Conservation (phyloP, 371 early-diverging fungal genomes). For the Mucor ambiguus region DNA sequence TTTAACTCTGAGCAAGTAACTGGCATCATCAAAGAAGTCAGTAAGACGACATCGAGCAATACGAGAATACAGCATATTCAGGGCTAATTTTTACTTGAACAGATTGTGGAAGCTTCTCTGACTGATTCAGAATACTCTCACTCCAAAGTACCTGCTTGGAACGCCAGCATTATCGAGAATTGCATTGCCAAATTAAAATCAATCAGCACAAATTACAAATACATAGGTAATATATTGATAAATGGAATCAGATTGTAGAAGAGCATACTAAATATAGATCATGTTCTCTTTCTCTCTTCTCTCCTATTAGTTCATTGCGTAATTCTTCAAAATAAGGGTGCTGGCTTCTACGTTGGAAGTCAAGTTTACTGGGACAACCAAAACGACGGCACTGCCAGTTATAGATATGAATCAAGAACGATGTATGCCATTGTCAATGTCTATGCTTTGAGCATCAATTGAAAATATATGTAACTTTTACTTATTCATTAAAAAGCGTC, state of each 20-base stretch:
- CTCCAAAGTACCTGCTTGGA: slow-evolving; percentile 72
- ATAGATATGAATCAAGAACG: slow-evolving; percentile 67
- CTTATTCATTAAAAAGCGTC: slow-evolving; percentile 11
- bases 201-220: slow-evolving; percentile 73
- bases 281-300: neutral
- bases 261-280: neutral
- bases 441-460: slow-evolving; percentile 52
- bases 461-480: neutral
- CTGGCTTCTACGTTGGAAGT: slow-evolving; percentile 75
- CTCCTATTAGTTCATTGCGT: slow-evolving; percentile 58
- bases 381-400: slow-evolving; percentile 70
- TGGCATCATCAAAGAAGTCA: slow-evolving; percentile 38
- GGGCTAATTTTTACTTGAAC: neutral
- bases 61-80: neutral
- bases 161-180: slow-evolving; percentile 66
- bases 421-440: slow-evolving; percentile 65
- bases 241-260: neutral
- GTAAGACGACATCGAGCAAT: neutral
- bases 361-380: slow-evolving; percentile 78
- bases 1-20: slow-evolving; percentile 33
- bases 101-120: slow-evolving; percentile 65
- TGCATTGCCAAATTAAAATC: slow-evolving; percentile 64
- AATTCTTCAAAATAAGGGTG: slow-evolving; percentile 78
- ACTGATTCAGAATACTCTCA: slow-evolving; percentile 71
- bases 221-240: slow-evolving; percentile 56